Conservation (phyloP, 2,329 filamentous ascomycete genomes). For the Colletotrichum gigasporum region DNA sequence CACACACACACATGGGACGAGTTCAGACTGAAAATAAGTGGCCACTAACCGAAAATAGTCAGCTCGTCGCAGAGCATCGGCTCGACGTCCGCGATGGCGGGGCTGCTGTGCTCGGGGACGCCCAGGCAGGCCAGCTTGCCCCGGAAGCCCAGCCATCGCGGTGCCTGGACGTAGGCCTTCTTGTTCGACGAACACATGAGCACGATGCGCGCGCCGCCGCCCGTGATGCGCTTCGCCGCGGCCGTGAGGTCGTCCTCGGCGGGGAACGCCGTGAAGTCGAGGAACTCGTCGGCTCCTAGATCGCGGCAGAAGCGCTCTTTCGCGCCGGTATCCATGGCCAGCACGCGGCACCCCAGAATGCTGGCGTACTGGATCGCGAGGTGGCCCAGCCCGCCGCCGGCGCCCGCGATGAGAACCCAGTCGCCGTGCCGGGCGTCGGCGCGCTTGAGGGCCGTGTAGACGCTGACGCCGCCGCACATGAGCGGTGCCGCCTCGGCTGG, state of each 20-base stretch:
- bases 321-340: conserved; percentile 39
- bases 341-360: conserved; percentile 39
- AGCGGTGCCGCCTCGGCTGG: conserved; percentile 62
- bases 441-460: conserved; percentile 64
- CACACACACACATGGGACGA: neutral
- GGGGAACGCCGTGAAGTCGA: conserved; percentile 36
- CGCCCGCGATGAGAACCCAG: conserved; percentile 41
- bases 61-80: conserved; percentile 24
- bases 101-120: conserved; percentile 33
- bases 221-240: conserved; percentile 29
- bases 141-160: conserved; percentile 38
- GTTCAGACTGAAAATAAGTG: no score
- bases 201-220: conserved; percentile 34
- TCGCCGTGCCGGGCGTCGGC: conserved; percentile 35
- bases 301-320: conserved; percentile 36
- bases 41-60: conserved; percentile 26
- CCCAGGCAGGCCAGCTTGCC: conserved; percentile 41
- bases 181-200: conserved; percentile 37
- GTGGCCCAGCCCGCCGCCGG: conserved; percentile 41
- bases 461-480: conserved; percentile 74
- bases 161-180: conserved; percentile 34
- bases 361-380: conserved; percentile 42
- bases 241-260: conserved; percentile 13
- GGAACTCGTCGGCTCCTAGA: conserved; percentile 38
- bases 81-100: conserved; percentile 16